Base-by-base conservation (phyloP, 1,284 basidiomycete genomes). In the Caloboletus firmus region DNA sequence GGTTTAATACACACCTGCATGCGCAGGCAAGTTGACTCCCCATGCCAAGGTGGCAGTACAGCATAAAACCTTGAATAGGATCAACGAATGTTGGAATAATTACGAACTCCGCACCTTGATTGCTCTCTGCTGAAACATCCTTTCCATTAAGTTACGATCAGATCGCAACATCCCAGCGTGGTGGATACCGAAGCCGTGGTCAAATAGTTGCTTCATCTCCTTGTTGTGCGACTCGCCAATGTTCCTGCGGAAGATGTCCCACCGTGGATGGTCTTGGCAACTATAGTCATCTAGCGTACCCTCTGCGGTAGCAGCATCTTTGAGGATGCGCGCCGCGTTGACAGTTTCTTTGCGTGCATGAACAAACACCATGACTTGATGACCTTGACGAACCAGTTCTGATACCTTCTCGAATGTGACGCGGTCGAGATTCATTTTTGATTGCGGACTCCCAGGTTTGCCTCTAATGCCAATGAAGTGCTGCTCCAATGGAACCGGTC, bases 341-440 rank as follows among this genome's bases (percentile, higher is more conserved):
- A 99, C 97, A 0, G 97, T 99, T 67, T 99, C 97, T 72, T 98
- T 99, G 28, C 97, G 84, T 17, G 97, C 94, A 71, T 99, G 97
- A 11, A 99, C 97, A 67, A 99, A 99, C 0, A 99, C 94, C 96
- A 99, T 99, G 54, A 98, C 95, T 72, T 99, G 97, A 72, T 99
- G 97, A 0, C 94, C 95, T 64, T 87, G 83, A 46, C 76, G 79
- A 15, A 97, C 90, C 10, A 97, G 77, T 43, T 91, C 87, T 0
- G 86, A 81, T 10, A 95, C 91, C 73, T 98, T 98, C 64, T 97
- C 83, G 65, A 91, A 99, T 3, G 93, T 87, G 26, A 95, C 93
- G 34, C 80, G 79, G 70, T 99, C 97, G 52, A 99, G 80, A 64
- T 96, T 97, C 63, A 85, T 90, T 58, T 85, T 88, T n/a, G 89